phyloP scores from a whole-genome alignment of 1,284 basidiomycete genomes.

The Ceratobasidium sp. region DNA sequence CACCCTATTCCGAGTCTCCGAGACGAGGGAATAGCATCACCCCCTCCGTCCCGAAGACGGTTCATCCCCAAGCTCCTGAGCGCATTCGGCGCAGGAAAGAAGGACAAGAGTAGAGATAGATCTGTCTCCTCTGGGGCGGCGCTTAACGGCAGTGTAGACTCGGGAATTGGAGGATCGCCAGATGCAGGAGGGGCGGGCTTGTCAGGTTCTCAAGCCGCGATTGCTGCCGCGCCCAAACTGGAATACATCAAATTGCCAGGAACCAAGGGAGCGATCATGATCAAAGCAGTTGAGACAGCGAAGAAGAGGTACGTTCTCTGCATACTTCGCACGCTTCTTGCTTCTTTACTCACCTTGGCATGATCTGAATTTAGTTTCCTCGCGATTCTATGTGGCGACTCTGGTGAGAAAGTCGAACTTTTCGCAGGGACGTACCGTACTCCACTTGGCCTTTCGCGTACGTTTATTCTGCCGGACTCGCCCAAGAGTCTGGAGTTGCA shows the following conservation, averaged over 20 bases:
- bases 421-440: constrained; percentile 87
- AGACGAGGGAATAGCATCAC: neutral
- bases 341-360: constrained; percentile 5
- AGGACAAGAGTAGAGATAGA: constrained; percentile 64
- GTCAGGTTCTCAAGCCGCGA: neutral
- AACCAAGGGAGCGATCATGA: constrained; percentile 82
- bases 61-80: constrained; percentile 77
- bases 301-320: constrained; percentile 74
- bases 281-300: constrained; percentile 85
- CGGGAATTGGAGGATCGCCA: neutral
- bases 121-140: neutral
- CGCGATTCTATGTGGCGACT: constrained; percentile 89
- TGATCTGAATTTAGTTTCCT: constrained; percentile 69
- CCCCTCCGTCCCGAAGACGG: constrained; percentile 55
- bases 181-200: neutral
- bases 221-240: constrained; percentile 75
- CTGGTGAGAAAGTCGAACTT: constrained; percentile 89
- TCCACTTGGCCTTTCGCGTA: constrained; percentile 80
- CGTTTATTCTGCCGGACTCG: constrained; percentile 88
- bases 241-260: constrained; percentile 90
- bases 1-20: constrained; percentile 5
- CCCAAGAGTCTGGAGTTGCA: constrained; percentile 83
- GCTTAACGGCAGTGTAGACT: neutral
- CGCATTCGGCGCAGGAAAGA: constrained; percentile 58
- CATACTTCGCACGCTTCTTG: neutral